Base-by-base conservation (phyloP, 2,329 filamentous ascomycete genomes). In the Clonostachys sp. region DNA sequence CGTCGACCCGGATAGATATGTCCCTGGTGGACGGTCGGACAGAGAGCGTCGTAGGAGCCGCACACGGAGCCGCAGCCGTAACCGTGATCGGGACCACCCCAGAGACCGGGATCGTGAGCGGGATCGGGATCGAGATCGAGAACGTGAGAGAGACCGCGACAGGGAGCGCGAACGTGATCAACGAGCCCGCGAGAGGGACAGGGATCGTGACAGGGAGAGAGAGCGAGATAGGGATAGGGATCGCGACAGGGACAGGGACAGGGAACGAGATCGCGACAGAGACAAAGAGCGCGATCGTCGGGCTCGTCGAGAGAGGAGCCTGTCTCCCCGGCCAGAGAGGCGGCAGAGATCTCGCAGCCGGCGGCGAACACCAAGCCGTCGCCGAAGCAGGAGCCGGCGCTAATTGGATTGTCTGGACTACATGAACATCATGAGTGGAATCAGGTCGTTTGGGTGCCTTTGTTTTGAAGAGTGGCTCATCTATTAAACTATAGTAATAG, bases 1-100 rank as follows among this genome's bases (percentile, higher is more conserved):
- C 36, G 14, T 18, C 17, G 36, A 39, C 36, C 17, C 36, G 12
- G 75, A 78, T 55, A 68, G 73, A 18, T 77, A 77, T 51, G 68
- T 69, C 45, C 73, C 73, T 20, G 62, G 60, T 48, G 73, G 68
- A 33, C 69, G 74, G 14, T 67, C 71, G 12, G 66, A 69, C 20
- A 16, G 41, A 14, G 41, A 24, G 13, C 58, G 67, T 18, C 60
- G 64, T 18, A 58, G 63, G 34, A 70, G 63, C 39, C 58, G 61
- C 14, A 66, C 62, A 50, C 57, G 65, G 13, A 66, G 62, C 39
- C 62, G 62, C 38, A 61, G 60, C 34, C 54, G 51, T 5, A 59
- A 61, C 30, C 49, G 54, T 54, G 57, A 62, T 18, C 42, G 59
- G 20, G 57, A 57, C 41, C 24, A 24, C 24, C 24, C 24, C 24